Base-by-base conservation (phyloP, 1,284 basidiomycete genomes). In the Omphalotus olearius region DNA sequence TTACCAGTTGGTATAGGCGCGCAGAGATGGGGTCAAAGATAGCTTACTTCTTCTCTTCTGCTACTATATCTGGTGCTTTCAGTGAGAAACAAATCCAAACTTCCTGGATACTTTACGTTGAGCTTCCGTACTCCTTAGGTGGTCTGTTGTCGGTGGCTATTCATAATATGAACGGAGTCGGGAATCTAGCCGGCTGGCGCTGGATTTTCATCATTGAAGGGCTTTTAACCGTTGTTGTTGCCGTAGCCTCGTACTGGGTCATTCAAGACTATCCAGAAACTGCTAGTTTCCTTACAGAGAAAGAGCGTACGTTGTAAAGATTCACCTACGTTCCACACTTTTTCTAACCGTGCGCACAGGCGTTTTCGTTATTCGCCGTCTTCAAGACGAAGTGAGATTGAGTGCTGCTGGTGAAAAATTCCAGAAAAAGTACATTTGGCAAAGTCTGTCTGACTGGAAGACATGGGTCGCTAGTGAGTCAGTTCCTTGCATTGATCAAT, bases 181-280 rank as follows among this genome's bases (percentile, higher is more conserved):
- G 76, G 2, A 79, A 82, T 48, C 23, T 43, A 28, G 16, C 39
- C 69, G 70, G 65, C 9, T 79, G 77, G 75, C 70, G 75, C 11
- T 85, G 83, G 83, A 86, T 88, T 50, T 87, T 89, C 66, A 89
- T 91, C 54, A 69, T 91, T 3, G 88, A 91, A 66, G 88, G 88
- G 9, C 69, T 90, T 36, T 71, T 79, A 40, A 91, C 88, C 0
- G 70, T 89, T 28, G 17, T 72, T 10, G 59, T 66, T 28, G 65
- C 68, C 13, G 52, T 71, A 6, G 62, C 73, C 13, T 85, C 85
- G 2, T 89, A 47, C 71, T 91, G 79, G 77, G 79, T 90, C 57
- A 80, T 90, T 55, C 81, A 86, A 61, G 89, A 91, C 66, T 91
- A 91, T 69, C 88, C 88, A 3, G 85, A 89, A 60, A 85, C 79